Percentiles rank a stretch among this genome's conserved stretches.
phyloP scores from a whole-genome alignment of 139 green algal species.

The Tetraselmis striata region DNA sequence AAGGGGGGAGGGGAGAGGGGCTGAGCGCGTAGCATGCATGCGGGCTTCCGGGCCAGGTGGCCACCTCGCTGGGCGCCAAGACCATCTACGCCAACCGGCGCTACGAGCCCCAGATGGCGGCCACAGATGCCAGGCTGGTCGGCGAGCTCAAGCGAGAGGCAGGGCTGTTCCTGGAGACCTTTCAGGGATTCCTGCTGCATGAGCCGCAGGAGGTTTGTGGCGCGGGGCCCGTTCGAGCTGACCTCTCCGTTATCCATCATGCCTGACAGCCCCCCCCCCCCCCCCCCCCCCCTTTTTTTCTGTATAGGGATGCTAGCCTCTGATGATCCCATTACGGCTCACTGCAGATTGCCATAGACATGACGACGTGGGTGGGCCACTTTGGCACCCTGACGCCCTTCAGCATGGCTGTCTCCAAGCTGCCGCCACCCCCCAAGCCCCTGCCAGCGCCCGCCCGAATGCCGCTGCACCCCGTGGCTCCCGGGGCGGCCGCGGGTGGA shows the following conservation, averaged over 20 bases:
- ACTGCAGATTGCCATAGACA: constrained; percentile 26
- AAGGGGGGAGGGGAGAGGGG: no score
- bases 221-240: no score
- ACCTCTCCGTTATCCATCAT: no score
- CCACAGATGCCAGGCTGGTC: constrained; percentile 20
- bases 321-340: no score
- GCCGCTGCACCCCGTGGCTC: constrained; percentile 15
- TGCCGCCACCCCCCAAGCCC: constrained; percentile 10
- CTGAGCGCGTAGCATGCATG: no score
- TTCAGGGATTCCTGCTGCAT: constrained; percentile 20
- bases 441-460: constrained; percentile 22
- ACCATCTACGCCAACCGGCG: constrained; percentile 38
- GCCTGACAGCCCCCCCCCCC: no score
- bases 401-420: neutral
- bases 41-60: constrained; percentile 27
- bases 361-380: constrained; percentile 31
- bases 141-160: constrained; percentile 15
- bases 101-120: constrained; percentile 36
- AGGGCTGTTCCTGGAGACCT: constrained; percentile 9
- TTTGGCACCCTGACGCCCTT: constrained; percentile 59
- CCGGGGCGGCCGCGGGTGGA: neutral
- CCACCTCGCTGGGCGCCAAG: constrained; percentile 16
- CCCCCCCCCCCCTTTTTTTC: no score
- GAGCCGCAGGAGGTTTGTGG: constrained; percentile 16
- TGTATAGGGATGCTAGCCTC: no score